Conservation (phyloP, 2,329 filamentous ascomycete species). For the Ophiostoma sp. region DNA sequence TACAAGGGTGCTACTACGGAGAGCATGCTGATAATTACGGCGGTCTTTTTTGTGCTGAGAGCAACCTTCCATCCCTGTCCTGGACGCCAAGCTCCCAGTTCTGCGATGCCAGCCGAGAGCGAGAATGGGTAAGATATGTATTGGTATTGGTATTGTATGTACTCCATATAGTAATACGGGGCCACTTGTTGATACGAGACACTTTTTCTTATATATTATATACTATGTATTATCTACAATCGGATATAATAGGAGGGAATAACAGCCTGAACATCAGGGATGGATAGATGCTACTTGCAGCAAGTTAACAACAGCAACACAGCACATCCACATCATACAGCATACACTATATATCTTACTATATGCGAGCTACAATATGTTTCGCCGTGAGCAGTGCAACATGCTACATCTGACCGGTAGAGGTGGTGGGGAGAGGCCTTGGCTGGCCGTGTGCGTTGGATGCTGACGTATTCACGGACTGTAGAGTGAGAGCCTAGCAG, state of each 20-base stretch:
- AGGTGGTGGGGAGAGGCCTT: not conserved
- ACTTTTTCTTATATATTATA: too few relatives aligned
- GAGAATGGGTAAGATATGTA: too few relatives aligned
- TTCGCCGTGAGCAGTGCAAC: not conserved
- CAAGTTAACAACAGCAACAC: not conserved
- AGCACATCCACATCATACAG: not conserved
- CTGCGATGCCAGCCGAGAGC: not conserved
- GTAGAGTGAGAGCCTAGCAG: not conserved
- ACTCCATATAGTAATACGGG: too few relatives aligned
- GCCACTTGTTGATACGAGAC: too few relatives aligned
- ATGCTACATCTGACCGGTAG: not conserved
- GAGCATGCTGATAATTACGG: slow-evolving; percentile 4
- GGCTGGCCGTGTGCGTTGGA: slow-evolving; percentile 5
- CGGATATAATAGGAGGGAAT: too few relatives aligned
- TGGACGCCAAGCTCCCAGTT: not conserved
- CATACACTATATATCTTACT: too few relatives aligned
- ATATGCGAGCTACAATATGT: not conserved
- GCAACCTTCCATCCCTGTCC: not conserved
- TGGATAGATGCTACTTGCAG: not conserved
- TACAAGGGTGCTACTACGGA: not conserved
- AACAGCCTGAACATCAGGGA: too few relatives aligned
- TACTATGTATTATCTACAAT: too few relatives aligned
- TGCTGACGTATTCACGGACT: not conserved
- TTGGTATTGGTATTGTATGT: too few relatives aligned
- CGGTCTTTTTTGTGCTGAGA: not conserved